Evolutionary conservation across 768 basidiomycete species (phyloP).

Genomic region (Favolaschia claudopus): DNA sequence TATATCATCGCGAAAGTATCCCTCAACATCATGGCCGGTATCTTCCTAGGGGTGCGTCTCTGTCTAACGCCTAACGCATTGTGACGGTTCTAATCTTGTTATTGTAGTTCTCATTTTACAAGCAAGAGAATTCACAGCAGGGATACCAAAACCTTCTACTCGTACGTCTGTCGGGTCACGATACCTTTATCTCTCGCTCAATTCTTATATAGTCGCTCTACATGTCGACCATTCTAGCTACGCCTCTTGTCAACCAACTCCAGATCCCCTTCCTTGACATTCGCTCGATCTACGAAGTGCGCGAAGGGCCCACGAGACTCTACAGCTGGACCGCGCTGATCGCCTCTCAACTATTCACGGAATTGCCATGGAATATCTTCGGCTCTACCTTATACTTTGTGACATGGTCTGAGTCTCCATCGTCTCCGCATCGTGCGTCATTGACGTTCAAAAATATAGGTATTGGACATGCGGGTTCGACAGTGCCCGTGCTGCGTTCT

Average conservation of each 20-base stretch:
- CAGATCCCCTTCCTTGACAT: conserved; percentile 66
- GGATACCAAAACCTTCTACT: conserved; percentile 75
- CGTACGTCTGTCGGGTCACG: conserved; percentile 44
- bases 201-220: conserved; percentile 54
- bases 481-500: conserved; percentile 60
- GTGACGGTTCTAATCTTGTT: background rate
- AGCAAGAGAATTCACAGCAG: conserved; percentile 58
- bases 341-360: conserved; percentile 61
- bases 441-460: background rate
- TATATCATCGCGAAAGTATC: conserved; percentile 67
- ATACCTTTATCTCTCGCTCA: conserved; percentile 7
- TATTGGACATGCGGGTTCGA: conserved; percentile 74
- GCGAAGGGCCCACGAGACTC: conserved; percentile 70
- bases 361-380: conserved; percentile 68
- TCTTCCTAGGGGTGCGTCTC: conserved; percentile 53
- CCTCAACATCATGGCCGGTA: conserved; percentile 60
- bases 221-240: conserved; percentile 60
- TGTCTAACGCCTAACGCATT: no score
- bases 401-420: conserved; percentile 49
- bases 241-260: conserved; percentile 68
- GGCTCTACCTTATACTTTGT: conserved; percentile 66
- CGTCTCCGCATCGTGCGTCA: background rate
- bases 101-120: conserved; percentile 64
- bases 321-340: conserved; percentile 71
- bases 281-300: conserved; percentile 68